A percentile compares a stretch with the other conserved stretches of the same genome.
These are phyloP conservation scores for Exophiala alcalophila DNA, from an alignment of 2,329 filamentous ascomycete genomes.

Conservation along the genomic window DNA sequence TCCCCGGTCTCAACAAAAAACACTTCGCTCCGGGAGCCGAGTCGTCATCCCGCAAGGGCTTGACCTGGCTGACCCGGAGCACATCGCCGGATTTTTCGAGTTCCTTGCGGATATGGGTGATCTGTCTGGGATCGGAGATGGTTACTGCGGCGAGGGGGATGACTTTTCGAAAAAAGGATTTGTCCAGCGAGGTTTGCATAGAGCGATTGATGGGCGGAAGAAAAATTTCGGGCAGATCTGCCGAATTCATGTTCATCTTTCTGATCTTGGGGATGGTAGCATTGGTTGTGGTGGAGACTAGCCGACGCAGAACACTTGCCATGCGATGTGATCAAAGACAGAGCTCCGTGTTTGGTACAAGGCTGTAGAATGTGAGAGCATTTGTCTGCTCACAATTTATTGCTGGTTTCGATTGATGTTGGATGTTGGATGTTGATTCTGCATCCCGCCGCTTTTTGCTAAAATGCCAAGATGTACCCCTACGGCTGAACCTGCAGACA, in stretches of 20 bases:
- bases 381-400: no score
- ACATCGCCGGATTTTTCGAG: constrained; percentile 66
- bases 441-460: no score
- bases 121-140: constrained; percentile 70
- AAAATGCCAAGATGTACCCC: no score
- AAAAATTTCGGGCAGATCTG: constrained; percentile 54
- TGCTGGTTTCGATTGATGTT: no score
- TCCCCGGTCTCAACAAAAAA: constrained; percentile 39
- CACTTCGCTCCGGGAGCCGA: constrained; percentile 36
- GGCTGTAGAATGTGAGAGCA: no score
- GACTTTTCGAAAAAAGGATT: constrained; percentile 74
- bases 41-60: constrained; percentile 56
- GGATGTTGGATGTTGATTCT: no score
- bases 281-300: constrained; percentile 10
- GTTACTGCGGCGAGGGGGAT: constrained; percentile 75
- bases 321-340: constrained; percentile 4
- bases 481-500: no score
- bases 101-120: constrained; percentile 66
- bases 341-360: background rate
- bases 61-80: constrained; percentile 61
- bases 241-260: constrained; percentile 27
- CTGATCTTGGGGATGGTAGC: constrained; percentile 4
- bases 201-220: constrained; percentile 77
- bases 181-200: constrained; percentile 77
- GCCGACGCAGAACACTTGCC: constrained; percentile 16